Conservation (phyloP, 805 yeast genomes). For the Yarrowia deformans region DNA sequence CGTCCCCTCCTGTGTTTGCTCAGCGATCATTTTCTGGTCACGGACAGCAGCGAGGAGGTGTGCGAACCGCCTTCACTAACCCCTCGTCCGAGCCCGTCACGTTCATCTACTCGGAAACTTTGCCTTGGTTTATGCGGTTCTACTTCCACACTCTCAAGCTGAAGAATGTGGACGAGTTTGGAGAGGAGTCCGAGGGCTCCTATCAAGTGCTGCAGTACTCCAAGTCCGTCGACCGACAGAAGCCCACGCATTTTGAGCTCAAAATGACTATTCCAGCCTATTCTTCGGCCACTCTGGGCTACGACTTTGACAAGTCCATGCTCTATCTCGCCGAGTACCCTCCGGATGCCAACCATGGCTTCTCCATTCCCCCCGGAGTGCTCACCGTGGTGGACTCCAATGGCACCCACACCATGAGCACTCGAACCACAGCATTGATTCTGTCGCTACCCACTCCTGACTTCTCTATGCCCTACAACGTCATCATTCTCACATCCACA, state of each 20-base stretch:
- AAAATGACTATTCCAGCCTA: slow-evolving; percentile 68
- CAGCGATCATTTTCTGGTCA: slow-evolving; percentile 90
- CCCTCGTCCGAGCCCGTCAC: slow-evolving; percentile 59
- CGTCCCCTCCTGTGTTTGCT: slow-evolving; percentile 69
- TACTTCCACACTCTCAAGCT: slow-evolving; percentile 73
- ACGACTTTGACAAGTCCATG: slow-evolving; percentile 86
- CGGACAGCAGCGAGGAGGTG: slow-evolving; percentile 90
- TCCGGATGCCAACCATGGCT: slow-evolving; percentile 99
- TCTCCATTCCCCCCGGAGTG: slow-evolving; percentile 91
- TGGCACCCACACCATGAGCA: slow-evolving; percentile 39
- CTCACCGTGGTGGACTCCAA: slow-evolving; percentile 59
- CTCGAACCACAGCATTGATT: slow-evolving; percentile 86
- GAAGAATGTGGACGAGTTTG: slow-evolving; percentile 41
- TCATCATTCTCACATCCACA: slow-evolving; percentile 90
- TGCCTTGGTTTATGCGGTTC: slow-evolving; percentile 92
- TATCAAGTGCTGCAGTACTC: slow-evolving; percentile 64
- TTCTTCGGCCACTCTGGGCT: slow-evolving; percentile 66
- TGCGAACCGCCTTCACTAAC: slow-evolving; percentile 79
- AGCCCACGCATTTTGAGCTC: slow-evolving; percentile 86
- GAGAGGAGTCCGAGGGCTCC: slow-evolving; percentile 47
- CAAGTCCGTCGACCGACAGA: slow-evolving; percentile 79
- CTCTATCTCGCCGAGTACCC: slow-evolving; percentile 90
- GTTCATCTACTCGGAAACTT: slow-evolving; percentile 74
- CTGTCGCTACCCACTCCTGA: slow-evolving; percentile 94
- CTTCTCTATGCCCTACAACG: slow-evolving; percentile 98